Evolutionary conservation across 2,329 filamentous ascomycete species (phyloP).

Genomic region (Hymenoscyphus fraxineus): DNA sequence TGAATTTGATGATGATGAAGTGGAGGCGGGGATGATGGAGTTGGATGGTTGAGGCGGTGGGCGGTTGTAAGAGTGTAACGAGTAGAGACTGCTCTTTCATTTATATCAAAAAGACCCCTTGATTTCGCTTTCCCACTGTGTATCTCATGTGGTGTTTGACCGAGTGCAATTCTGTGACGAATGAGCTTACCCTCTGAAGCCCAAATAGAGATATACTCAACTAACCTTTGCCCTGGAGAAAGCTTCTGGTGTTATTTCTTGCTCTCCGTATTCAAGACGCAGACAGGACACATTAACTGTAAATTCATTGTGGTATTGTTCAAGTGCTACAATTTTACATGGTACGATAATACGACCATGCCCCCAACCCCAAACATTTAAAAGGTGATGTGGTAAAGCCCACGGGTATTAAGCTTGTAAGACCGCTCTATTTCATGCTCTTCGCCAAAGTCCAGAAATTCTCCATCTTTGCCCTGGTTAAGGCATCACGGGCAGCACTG

Average conservation of each 20-base stretch:
- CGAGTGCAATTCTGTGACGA: too few relatives aligned
- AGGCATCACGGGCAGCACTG: constrained; percentile 74
- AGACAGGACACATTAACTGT: neutral
- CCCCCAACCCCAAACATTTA: neutral
- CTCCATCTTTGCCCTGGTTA: constrained; percentile 83
- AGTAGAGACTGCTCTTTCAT: neutral
- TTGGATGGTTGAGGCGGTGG: constrained; percentile 19
- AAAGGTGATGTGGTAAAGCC: neutral
- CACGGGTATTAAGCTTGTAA: neutral
- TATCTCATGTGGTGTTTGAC: too few relatives aligned
- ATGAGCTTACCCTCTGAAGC: too few relatives aligned
- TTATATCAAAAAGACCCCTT: too few relatives aligned
- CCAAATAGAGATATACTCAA: too few relatives aligned
- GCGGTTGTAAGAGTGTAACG: neutral
- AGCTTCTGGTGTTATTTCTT: too few relatives aligned
- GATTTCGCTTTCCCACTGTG: too few relatives aligned
- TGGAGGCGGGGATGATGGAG: constrained; percentile 52
- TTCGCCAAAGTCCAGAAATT: constrained; percentile 93
- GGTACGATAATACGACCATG: neutral
- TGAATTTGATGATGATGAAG: constrained; percentile 35
- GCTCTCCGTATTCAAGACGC: too few relatives aligned
- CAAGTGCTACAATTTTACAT: neutral
- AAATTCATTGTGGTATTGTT: neutral
- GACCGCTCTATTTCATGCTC: constrained; percentile 39
- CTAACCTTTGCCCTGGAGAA: too few relatives aligned